Evolutionary conservation across 345 rosid genomes (phyloP).

Genomic region (Aquilaria sinensis): DNA sequence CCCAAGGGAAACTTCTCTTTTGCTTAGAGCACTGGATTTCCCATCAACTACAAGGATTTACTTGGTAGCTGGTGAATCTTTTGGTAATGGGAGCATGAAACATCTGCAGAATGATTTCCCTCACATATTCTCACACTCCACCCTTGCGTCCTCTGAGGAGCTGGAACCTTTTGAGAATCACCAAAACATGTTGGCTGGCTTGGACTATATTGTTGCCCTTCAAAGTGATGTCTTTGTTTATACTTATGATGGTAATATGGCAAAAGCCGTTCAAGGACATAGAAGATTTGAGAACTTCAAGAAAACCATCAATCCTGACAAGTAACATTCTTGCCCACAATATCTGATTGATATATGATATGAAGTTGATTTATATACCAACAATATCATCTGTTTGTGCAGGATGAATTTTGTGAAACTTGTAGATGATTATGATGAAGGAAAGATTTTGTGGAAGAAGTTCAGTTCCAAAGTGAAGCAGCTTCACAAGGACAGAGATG

Average conservation of each 20-base stretch:
- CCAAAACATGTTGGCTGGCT: conserved; percentile 92
- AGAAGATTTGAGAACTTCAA: conserved; percentile 78
- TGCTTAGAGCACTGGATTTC: conserved; percentile 76
- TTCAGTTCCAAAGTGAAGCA: conserved; percentile 79
- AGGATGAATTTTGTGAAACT: conserved; percentile 84
- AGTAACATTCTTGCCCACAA: conserved; percentile 28
- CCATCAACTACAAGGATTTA: conserved; percentile 75
- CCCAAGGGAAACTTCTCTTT: conserved; percentile 87
- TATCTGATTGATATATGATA: not conserved
- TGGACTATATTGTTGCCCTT: conserved; percentile 87
- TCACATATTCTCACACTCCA: conserved; percentile 74
- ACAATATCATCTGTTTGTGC: conserved; percentile 19
- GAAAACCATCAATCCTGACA: conserved; percentile 89
- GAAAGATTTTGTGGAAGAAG: conserved; percentile 73
- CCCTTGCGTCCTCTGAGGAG: conserved; percentile 72
- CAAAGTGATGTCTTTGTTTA: conserved; percentile 81
- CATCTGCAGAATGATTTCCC: conserved; percentile 63
- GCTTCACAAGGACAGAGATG: conserved; percentile 63
- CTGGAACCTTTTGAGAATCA: conserved; percentile 65
- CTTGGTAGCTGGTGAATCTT: conserved; percentile 95
- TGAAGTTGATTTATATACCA: not conserved
- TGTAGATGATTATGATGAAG: conserved; percentile 73
- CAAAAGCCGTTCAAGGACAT: conserved; percentile 97
- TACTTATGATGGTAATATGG: conserved; percentile 96
- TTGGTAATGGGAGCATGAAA: conserved; percentile 82